Evolutionary conservation across 2,329 filamentous ascomycete genomes (phyloP), one percentile per base, ranked within the genome.

Genomic region (Hypocreales sp.): DNA sequence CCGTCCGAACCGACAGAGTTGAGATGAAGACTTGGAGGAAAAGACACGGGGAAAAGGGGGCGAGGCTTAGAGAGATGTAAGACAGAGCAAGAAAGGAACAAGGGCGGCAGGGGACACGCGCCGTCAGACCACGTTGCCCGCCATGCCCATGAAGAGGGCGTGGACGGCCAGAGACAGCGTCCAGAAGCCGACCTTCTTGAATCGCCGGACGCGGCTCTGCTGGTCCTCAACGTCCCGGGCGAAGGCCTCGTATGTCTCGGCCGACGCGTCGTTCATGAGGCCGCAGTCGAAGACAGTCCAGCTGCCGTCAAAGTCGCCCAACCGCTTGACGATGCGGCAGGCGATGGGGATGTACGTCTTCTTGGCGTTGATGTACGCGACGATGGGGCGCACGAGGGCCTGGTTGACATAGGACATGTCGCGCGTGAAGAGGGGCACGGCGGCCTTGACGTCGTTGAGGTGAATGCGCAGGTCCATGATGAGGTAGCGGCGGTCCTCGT

Each of bases 161-260:
- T 98, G 90, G 7, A 87, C 80, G 6, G 87, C 82, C 31, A 98
- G 60, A 41, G 87, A 86, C 30, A 95, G 64, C 4, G 84, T 93
- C 90, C 90, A 98, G 43, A 95, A 76, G 18, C 90, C 90, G 16
- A 93, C 90, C 55, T 95, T 93, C 51, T 86, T 92, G 47, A 98
- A 78, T 24, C 90, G 68, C 27, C 87, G 67, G 40, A 83, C 78
- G 28, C 84, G 74, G 38, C 79, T 81, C 49, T 92, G 79, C 41
- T 90, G 79, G 53, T 94, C 79, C 35, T 84, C 76, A 18, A 98
- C 83, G 49, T 94, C 83, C 36, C 74, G 72, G 20, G 84, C 84
- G 53, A 98, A 95, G 1, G 90, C 90, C 41, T 87, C 74, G 49
- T 98, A 98, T 28, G 84, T 84, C 66, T 94, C 90, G 37, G 79